A percentile compares a stretch with the other conserved stretches of the same genome.
Evolutionary conservation across 1,284 basidiomycete species (phyloP).

Genomic region (Wallemia ichthyophaga): DNA sequence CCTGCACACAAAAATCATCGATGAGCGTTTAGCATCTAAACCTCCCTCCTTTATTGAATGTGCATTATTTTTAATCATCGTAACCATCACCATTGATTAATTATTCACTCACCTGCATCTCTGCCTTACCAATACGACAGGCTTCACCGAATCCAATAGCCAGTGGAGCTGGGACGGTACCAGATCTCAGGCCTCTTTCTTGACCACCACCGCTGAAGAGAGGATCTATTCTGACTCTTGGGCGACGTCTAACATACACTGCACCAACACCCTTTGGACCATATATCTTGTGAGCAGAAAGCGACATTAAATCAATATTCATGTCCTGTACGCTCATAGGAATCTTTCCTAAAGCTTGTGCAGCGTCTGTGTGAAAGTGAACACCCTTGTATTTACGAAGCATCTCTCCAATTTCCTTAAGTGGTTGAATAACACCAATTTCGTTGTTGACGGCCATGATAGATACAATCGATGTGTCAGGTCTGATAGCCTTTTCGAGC

Average conservation of each 20-base stretch:
- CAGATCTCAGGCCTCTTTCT: constrained; percentile 78
- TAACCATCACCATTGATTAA: not conserved
- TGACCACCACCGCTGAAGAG: constrained; percentile 90
- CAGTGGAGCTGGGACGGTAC: constrained; percentile 68
- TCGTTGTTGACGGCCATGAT: constrained; percentile 99
- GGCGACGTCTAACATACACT: constrained; percentile 70
- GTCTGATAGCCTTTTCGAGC: constrained; percentile 52
- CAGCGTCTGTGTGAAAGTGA: constrained; percentile 91
- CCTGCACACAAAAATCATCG: constrained; percentile 10
- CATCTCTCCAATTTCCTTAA: constrained; percentile 75
- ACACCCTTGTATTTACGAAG: constrained; percentile 55
- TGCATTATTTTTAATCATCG: not conserved
- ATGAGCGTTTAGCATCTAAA: not conserved
- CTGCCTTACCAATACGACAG: constrained; percentile 59
- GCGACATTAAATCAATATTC: constrained; percentile 83
- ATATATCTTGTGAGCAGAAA: constrained; percentile 93
- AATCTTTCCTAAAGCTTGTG: constrained; percentile 81
- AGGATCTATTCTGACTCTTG: constrained; percentile 78
- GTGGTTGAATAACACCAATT: constrained; percentile 91
- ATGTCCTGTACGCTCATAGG: constrained; percentile 75
- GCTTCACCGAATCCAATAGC: constrained; percentile 88
- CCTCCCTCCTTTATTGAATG: not conserved
- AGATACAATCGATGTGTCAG: constrained; percentile 57
- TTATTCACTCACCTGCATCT: constrained; percentile 50
- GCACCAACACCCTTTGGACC: constrained; percentile 93